phyloP scores from a whole-genome alignment of 305 asterid species.

The Solanum hybrid region DNA sequence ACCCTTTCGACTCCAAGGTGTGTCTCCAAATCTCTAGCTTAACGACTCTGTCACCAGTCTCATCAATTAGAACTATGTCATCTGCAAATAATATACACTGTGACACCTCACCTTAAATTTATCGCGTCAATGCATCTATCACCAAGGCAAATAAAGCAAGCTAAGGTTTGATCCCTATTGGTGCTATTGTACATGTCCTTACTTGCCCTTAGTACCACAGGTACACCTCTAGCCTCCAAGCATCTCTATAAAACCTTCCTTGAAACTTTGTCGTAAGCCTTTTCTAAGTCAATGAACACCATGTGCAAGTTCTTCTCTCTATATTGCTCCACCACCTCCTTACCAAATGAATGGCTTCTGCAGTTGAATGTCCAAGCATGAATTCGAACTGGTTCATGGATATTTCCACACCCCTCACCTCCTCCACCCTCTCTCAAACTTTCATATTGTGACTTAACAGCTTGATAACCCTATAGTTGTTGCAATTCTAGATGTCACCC shows the following conservation, averaged over 20 bases:
- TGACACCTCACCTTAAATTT: background rate
- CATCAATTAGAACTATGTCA: background rate
- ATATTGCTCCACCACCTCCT: background rate
- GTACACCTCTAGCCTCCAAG: background rate
- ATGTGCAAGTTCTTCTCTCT: background rate
- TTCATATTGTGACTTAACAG: background rate
- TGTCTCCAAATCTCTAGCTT: background rate
- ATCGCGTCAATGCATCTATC: background rate
- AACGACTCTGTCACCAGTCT: background rate
- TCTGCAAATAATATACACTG: background rate
- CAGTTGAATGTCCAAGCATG: background rate
- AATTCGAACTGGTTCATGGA: background rate
- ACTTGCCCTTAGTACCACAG: background rate
- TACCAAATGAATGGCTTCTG: background rate
- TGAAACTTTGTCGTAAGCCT: background rate
- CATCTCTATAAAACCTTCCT: background rate
- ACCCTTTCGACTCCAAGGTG: background rate
- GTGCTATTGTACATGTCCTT: background rate
- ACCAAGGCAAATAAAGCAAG: background rate
- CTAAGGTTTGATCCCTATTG: background rate
- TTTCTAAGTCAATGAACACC: background rate
- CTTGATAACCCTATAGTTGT: background rate
- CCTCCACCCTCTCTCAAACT: background rate
- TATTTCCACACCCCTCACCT: background rate
- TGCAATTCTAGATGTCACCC: background rate